Evolutionary conservation across 345 rosid genomes (phyloP).

Genomic region (Dipteronia sinensis): DNA sequence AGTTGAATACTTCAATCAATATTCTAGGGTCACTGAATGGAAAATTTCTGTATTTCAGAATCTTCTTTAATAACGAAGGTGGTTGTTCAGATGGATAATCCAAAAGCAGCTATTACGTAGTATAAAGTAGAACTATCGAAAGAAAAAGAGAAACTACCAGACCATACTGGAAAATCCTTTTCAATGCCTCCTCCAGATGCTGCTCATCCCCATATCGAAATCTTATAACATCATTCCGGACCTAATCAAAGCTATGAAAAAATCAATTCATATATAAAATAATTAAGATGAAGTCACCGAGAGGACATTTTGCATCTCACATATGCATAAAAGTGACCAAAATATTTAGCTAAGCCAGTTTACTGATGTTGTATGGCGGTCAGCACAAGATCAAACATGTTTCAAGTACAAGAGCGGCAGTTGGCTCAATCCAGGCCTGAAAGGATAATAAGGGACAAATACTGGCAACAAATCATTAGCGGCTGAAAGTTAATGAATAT

Average conservation of each 20-base stretch:
- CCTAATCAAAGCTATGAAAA: slow-evolving; percentile 46
- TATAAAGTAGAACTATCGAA: background rate
- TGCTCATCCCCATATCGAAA: slow-evolving; percentile 96
- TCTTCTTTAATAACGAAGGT: background rate
- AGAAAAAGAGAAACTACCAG: slow-evolving; percentile 46
- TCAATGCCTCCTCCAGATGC: slow-evolving; percentile 90
- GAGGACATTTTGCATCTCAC: background rate
- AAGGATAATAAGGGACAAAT: background rate
- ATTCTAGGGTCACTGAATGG: background rate
- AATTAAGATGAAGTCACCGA: background rate
- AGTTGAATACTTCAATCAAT: slow-evolving; percentile 4
- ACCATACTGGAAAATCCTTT: slow-evolving; percentile 89
- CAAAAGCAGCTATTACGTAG: background rate
- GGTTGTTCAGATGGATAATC: background rate
- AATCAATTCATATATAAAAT: slow-evolving; percentile 15
- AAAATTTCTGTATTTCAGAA: background rate
- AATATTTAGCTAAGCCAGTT: background rate
- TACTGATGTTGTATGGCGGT: background rate
- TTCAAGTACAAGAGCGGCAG: background rate
- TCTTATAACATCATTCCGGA: slow-evolving; percentile 83
- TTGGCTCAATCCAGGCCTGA: background rate
- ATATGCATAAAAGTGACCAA: background rate
- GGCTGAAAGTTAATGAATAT: background rate
- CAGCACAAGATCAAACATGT: slow-evolving; percentile 5
- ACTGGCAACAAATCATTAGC: background rate